Evolutionary conservation across 805 yeast genomes (phyloP).

Genomic region (Kuraishia piskuri): DNA sequence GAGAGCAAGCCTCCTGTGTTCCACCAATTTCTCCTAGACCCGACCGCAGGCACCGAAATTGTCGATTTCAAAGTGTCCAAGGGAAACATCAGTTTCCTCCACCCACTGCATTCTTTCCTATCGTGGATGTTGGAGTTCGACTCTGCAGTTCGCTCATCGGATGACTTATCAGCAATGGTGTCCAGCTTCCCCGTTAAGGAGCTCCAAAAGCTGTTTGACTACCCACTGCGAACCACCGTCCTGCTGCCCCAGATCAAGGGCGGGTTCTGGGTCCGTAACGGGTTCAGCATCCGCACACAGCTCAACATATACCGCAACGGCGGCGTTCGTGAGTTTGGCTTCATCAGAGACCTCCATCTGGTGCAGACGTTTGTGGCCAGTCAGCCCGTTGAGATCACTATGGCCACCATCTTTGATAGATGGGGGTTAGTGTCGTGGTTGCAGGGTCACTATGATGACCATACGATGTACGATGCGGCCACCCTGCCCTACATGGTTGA

Average conservation of each 20-base stretch:
- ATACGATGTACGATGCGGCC: conserved; percentile 33
- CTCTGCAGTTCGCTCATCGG: conserved; percentile 14
- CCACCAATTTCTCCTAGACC: background rate
- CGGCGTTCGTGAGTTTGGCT: conserved; percentile 78
- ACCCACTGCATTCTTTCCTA: conserved; percentile 69
- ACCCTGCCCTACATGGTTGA: conserved; percentile 61
- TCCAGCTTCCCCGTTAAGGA: conserved; percentile 1
- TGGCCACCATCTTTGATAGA: conserved; percentile 51
- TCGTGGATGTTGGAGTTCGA: conserved; percentile 63
- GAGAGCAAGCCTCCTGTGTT: background rate
- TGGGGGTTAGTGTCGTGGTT: conserved; percentile 63
- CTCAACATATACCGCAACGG: conserved; percentile 70
- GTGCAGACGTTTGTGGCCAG: conserved; percentile 53
- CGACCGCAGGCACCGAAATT: background rate
- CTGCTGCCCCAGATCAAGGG: conserved; percentile 75
- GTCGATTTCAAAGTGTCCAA: conserved; percentile 33
- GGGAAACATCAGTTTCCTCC: conserved; percentile 59
- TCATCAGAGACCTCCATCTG: conserved; percentile 65
- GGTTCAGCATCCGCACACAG: conserved; percentile 72
- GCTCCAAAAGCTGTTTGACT: conserved; percentile 44
- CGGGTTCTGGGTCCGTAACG: conserved; percentile 94
- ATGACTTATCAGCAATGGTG: conserved; percentile 16
- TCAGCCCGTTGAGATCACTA: conserved; percentile 42
- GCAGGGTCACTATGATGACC: conserved; percentile 26
- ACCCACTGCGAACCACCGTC: conserved; percentile 70